Conservation (phyloP, 768 basidiomycete genomes). For the Podaxis mareebaensis region DNA sequence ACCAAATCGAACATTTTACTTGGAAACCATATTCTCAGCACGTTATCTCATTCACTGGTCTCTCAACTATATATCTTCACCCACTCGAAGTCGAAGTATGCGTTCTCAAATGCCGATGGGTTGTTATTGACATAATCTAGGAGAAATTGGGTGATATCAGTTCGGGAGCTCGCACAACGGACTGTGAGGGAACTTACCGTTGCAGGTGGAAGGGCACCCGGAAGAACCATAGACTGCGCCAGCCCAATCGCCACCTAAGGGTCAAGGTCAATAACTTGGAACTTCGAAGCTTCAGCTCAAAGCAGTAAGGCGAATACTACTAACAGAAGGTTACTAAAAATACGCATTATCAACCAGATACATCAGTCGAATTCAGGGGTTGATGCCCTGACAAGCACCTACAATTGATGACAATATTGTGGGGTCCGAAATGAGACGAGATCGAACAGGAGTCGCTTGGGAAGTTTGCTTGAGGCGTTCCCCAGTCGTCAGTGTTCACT, state of each 20-base stretch:
- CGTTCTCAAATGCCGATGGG: constrained; percentile 58
- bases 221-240: constrained; percentile 4
- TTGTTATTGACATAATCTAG: constrained; percentile 62
- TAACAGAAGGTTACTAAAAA: constrained; percentile 52
- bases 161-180: constrained; percentile 5
- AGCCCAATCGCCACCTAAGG: constrained; percentile 20
- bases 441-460: constrained; percentile 58
- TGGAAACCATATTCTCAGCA: too few species aligned
- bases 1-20: too few species aligned
- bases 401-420: constrained; percentile 61
- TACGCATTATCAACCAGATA: background rate
- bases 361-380: background rate
- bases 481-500: constrained; percentile 47
- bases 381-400: constrained; percentile 16
- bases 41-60: background rate
- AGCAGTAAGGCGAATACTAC: constrained; percentile 19
- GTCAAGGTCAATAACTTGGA: constrained; percentile 9
- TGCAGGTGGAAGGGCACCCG: constrained; percentile 18
- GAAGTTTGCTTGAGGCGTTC: constrained; percentile 55
- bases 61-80: background rate
- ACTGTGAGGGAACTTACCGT: constrained; percentile 1
- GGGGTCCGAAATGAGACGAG: constrained; percentile 45
- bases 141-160: background rate
- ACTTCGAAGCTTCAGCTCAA: background rate
- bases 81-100: constrained; percentile 60